phyloP scores from a whole-genome alignment of 495 filamentous ascomycete genomes.

The Poronia punctata region DNA sequence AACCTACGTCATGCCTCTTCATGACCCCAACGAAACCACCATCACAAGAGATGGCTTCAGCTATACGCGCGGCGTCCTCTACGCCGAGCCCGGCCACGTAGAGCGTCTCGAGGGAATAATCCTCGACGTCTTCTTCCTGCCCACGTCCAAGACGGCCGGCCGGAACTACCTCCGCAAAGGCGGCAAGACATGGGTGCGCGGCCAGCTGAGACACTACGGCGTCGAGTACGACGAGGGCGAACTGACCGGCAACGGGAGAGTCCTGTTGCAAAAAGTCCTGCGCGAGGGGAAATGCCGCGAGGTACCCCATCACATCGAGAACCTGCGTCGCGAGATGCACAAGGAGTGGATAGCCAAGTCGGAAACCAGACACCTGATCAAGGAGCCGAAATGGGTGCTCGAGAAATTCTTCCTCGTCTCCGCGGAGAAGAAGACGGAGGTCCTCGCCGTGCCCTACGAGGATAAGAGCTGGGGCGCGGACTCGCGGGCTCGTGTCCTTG shows the following conservation, averaged over 20 bases:
- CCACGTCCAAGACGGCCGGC: too few species aligned
- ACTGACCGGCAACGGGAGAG: conserved; percentile 12
- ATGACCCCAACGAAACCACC: too few species aligned
- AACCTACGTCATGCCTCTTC: neutral
- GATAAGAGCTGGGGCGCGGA: conserved; percentile 1
- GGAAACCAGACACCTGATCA: conserved; percentile 7
- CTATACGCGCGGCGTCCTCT: conserved; percentile 4
- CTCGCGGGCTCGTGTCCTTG: neutral
- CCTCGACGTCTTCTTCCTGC: conserved; percentile 8
- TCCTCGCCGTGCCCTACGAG: conserved; percentile 10
- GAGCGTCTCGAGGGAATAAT: conserved; percentile 6
- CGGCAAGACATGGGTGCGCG: neutral
- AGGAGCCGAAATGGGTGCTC: conserved; percentile 7
- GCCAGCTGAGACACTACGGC: conserved; percentile 15
- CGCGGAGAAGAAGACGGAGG: conserved; percentile 14
- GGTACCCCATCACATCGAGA: conserved; percentile 12
- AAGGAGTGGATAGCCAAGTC: conserved; percentile 11
- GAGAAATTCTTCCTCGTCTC: conserved; percentile 14
- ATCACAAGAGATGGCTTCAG: conserved; percentile 7
- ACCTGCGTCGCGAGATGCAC: conserved; percentile 8
- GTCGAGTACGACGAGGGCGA: conserved; percentile 12
- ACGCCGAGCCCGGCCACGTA: conserved; percentile 1
- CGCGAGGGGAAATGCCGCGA: conserved; percentile 13
- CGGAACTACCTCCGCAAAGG: neutral
- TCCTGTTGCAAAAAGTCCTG: conserved; percentile 13